Evolutionary conservation across 2,329 filamentous ascomycete genomes (phyloP).

Genomic region (Cercospora sojina): DNA sequence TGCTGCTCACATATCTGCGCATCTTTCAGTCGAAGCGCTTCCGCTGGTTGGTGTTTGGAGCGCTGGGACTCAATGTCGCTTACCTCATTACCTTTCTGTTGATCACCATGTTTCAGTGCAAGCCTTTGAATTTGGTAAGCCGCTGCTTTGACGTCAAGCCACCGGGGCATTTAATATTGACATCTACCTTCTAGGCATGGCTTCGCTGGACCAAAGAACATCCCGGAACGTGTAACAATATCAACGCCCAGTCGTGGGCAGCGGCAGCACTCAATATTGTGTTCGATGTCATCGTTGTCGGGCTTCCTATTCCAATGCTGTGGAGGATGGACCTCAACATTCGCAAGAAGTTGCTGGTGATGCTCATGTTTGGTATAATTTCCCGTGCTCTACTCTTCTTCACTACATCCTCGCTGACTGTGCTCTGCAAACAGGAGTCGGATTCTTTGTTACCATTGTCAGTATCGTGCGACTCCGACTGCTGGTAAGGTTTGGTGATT

Average conservation of each 20-base stretch:
- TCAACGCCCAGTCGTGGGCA: slow-evolving; percentile 22
- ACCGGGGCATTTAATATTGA: not conserved
- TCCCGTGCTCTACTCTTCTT: too few relatives aligned
- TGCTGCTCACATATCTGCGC: slow-evolving; percentile 14
- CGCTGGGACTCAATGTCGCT: slow-evolving; percentile 7
- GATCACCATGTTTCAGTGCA: slow-evolving; percentile 12
- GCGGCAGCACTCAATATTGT: slow-evolving; percentile 13
- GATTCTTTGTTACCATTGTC: slow-evolving; percentile 26
- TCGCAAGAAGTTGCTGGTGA: slow-evolving; percentile 14
- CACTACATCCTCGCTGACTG: too few relatives aligned
- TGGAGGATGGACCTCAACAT: slow-evolving; percentile 17
- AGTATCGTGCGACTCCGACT: slow-evolving; percentile 22
- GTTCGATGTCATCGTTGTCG: slow-evolving; percentile 10
- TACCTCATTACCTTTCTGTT: slow-evolving; percentile 11
- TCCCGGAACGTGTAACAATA: slow-evolving; percentile 14
- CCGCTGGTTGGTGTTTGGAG: slow-evolving; percentile 2
- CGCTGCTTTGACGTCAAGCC: not conserved
- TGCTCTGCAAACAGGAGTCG: slow-evolving; percentile 8
- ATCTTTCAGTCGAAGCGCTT: slow-evolving; percentile 12
- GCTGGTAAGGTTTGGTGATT: slow-evolving; percentile 21
- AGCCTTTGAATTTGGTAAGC: slow-evolving; percentile 6
- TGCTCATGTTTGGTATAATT: slow-evolving; percentile 17
- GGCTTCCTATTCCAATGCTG: slow-evolving; percentile 8
- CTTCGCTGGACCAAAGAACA: slow-evolving; percentile 5
- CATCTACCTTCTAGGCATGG: slow-evolving; percentile 9